phyloP scores from a whole-genome alignment of 495 filamentous ascomycete species.

The Podospora pseudopauciseta region DNA sequence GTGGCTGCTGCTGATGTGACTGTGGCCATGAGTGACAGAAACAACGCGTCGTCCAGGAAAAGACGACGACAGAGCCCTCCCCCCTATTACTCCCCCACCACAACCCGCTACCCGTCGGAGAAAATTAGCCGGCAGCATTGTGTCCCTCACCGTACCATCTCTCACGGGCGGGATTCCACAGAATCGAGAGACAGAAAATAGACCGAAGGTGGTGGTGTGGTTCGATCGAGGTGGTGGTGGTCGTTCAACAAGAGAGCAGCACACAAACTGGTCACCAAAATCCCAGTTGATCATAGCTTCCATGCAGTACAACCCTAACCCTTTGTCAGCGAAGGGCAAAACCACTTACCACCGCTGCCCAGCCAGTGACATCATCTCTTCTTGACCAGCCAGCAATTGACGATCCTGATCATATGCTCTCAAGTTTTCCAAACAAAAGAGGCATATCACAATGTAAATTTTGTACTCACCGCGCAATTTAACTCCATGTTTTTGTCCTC shows the following conservation, averaged over 20 bases:
- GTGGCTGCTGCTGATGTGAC: not conserved
- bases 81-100: not conserved
- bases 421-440: not conserved
- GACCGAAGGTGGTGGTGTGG: not conserved
- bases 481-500: not conserved
- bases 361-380: conserved; percentile 1
- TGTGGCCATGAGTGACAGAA: not conserved
- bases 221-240: not conserved
- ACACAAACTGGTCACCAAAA: not conserved
- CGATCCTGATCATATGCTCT: not conserved
- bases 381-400: not conserved
- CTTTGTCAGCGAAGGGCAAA: not conserved
- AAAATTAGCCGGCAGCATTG: not conserved
- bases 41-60: not conserved
- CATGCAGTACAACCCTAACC: conserved; percentile 1
- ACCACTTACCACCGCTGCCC: not conserved
- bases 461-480: not conserved
- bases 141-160: not conserved
- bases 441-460: not conserved
- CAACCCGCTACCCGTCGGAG: conserved; percentile 1
- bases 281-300: not conserved
- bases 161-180: not conserved
- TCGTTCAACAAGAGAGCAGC: not conserved
- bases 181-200: not conserved
- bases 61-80: not conserved